Evolutionary conservation across 768 basidiomycete species (phyloP), one percentile per base, ranked within the genome.

Genomic region (Macrolepiota dolichaula): DNA sequence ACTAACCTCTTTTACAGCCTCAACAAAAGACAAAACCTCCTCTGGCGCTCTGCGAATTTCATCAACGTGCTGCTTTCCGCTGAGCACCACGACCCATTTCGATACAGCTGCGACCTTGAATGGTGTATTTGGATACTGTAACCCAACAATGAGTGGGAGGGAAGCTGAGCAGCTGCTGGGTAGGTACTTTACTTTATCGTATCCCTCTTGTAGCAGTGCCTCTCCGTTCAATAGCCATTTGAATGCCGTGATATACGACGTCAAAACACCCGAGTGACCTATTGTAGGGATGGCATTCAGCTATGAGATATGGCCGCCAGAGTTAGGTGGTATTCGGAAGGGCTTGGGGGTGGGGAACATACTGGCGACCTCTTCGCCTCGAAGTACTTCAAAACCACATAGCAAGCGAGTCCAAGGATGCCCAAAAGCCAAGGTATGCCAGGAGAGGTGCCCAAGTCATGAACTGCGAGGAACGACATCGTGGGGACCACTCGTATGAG

Each of bases 31-130:
- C 19, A 82, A 64, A 5, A 65, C 63, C 27, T 74, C 73, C 12
- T 79, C 77, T 0, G 76, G 64, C 4, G 77, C 74, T 51, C 69
- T 77, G 13, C 70, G 66, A 9, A 82, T n/a, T 44, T 83, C 81
- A 2, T 81, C 74, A 38, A 79, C 65, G 3, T 72, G 59, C 27
- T 68, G 57, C 0, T 62, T 67, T 4, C 69, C 69, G 17, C 66
- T 67, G 0, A 78, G 50, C 17, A 85, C 46, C 32, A 83, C 73
- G 0, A 68, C 57, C 83, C 82, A 84, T n/a, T 49, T 54, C 3
- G 52, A 54, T 12, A 67, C 42, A 19, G 56, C 63, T 7, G 71
- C 67, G 1, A 73, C 24, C 55, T 70, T 74, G 67, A 74, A 76
- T 7, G 68, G 55, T 13, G 58, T 51, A 47, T 68, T 67, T 44